A percentile compares a stretch with the other conserved stretches of the same genome.
Conservation (phyloP, 2,329 filamentous ascomycete species). For the Corinectria fuckeliana region DNA sequence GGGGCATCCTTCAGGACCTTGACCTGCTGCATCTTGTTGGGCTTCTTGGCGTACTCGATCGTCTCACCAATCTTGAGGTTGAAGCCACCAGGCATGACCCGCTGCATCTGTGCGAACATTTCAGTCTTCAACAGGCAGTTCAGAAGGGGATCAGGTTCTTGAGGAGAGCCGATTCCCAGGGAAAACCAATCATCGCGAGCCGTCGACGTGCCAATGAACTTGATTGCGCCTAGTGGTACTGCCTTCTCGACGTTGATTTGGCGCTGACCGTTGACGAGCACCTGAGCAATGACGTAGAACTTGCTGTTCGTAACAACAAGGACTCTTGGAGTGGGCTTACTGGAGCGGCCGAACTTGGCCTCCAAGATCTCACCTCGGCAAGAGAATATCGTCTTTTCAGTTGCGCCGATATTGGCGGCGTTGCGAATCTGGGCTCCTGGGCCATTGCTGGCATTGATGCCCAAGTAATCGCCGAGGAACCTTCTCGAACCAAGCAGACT, state of each 20-base stretch:
- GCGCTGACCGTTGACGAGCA: slow-evolving; percentile 80
- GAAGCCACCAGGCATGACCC: slow-evolving; percentile 78
- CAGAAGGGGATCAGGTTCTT: slow-evolving; percentile 91
- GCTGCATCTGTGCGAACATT: slow-evolving; percentile 90
- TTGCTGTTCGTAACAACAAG: slow-evolving; percentile 85
- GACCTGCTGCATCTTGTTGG: slow-evolving; percentile 85
- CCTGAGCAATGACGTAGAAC: slow-evolving; percentile 88
- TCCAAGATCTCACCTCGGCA: slow-evolving; percentile 89
- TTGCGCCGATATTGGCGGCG: slow-evolving; percentile 72
- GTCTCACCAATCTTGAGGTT: slow-evolving; percentile 82
- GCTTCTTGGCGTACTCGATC: slow-evolving; percentile 98
- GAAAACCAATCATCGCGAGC: slow-evolving; percentile 97
- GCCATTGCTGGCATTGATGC: slow-evolving; percentile 79
- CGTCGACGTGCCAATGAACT: slow-evolving; percentile 81
- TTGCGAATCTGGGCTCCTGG: slow-evolving; percentile 82
- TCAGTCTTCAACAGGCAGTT: slow-evolving; percentile 97
- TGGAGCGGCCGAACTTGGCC: slow-evolving; percentile 94
- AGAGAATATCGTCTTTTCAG: slow-evolving; percentile 84
- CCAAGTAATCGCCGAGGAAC: slow-evolving; percentile 94
- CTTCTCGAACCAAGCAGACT: slow-evolving; percentile 89
- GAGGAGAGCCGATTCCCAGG: slow-evolving; percentile 84
- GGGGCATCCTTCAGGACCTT: slow-evolving; percentile 90
- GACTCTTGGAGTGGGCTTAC: slow-evolving; percentile 87
- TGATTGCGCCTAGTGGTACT: slow-evolving; percentile 85
- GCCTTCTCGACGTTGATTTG: slow-evolving; percentile 83